Base-by-base conservation (phyloP, 2,329 filamentous ascomycete species). In the Cladosporium sp. region DNA sequence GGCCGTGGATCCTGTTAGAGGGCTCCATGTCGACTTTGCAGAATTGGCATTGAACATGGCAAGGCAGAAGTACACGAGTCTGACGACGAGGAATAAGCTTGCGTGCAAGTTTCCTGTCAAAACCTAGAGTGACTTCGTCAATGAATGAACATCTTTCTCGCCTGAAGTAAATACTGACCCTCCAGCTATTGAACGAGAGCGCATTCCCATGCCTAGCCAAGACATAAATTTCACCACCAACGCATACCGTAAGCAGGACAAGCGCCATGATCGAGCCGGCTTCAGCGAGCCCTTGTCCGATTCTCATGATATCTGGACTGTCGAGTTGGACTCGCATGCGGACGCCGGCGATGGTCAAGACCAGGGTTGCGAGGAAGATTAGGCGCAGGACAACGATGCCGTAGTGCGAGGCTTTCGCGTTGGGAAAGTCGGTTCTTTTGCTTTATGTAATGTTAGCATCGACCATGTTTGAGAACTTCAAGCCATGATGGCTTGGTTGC, bases 341-440 rank as follows among this genome's bases (percentile, higher is more conserved):
- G n/a, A 47, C 43, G 9, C 43, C 43, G 7, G 43, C 43, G 2
- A 47, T 32, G 11, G 43, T 47, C 33, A 39, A 32, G 11, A 33
- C 43, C 9, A 47, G 35, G 6, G 35, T 47, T 5, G 22, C n/a
- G 9, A 47, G 7, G 15, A 39, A 47, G 1, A 47, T 6, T 1
- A 47, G 15, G 12, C 43, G 43, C 8, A 47, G 13, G n/a, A 20
- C 11, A 6, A 47, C 43, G 25, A 47, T 47, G 11, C 33, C 43
- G 25, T 47, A 47, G 35, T 47, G 35, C 4, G 43, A 38, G 11
- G 11, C 22, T 7, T 22, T 18, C 20, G 27, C 15, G 15, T 19
- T 22, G 5, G 22, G 18, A 4, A 5, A 7, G 12, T 47, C 43
- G 16, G 35, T 20, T 12, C 25, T 35, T 3, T 22, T 29, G 35